Percentiles rank a stretch among this genome's conserved stretches.
Evolutionary conservation across 176 grass and related monocot genomes (phyloP).

Genomic region (Eleusine coracana): DNA sequence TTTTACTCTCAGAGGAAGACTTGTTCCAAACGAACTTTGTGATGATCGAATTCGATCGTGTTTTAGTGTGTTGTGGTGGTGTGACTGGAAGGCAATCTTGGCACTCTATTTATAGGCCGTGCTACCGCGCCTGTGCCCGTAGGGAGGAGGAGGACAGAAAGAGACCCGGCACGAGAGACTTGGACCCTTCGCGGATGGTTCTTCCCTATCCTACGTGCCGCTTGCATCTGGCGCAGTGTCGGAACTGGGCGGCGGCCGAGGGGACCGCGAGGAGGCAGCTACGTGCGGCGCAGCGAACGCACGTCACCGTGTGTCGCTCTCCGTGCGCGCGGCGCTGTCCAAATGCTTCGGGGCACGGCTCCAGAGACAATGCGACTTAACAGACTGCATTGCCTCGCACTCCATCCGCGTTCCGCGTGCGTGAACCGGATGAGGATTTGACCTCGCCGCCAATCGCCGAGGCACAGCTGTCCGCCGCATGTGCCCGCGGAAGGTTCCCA

Average conservation of each 20-base stretch:
- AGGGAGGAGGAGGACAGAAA: neutral
- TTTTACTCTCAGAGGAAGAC: neutral
- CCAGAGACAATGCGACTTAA: neutral
- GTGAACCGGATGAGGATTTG: constrained; percentile 32
- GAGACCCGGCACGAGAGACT: neutral
- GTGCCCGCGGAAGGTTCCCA: constrained; percentile 46
- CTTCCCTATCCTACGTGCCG: neutral
- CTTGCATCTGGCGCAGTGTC: neutral
- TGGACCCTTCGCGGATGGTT: constrained; percentile 4
- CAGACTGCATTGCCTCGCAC: neutral
- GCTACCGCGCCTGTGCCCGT: neutral
- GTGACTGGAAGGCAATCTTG: neutral
- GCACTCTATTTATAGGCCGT: constrained; percentile 36
- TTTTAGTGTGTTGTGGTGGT: constrained; percentile 4
- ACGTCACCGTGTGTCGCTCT: constrained; percentile 40
- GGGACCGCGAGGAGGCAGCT: constrained; percentile 38
- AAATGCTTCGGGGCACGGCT: constrained; percentile 47
- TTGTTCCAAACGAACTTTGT: neutral
- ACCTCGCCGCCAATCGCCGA: neutral
- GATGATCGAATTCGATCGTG: constrained; percentile 15
- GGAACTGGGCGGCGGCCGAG: constrained; percentile 4
- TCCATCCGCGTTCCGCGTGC: neutral
- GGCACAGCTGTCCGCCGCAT: constrained; percentile 36
- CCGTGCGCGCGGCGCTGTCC: constrained; percentile 49
- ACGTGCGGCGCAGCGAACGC: constrained; percentile 25